phyloP scores from a whole-genome alignment of 176 grass and related monocot species.

The Raddia distichophylla region DNA sequence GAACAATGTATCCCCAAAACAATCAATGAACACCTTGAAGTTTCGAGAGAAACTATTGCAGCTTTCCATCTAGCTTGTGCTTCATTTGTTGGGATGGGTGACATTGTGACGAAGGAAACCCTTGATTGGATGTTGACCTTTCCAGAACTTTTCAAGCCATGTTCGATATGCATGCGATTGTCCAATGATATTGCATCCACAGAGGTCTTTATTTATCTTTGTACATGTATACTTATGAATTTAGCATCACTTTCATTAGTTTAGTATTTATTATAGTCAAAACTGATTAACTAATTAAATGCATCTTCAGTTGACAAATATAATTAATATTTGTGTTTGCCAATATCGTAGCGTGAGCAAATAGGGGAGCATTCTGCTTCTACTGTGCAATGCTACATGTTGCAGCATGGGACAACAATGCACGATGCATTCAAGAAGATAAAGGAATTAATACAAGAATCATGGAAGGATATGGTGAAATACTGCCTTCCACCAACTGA shows the following conservation, averaged over 20 bases:
- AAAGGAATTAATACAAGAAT: conserved; percentile 25
- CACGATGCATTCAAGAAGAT: conserved; percentile 33
- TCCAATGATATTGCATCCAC: conserved; percentile 42
- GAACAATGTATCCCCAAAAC: conserved; percentile 30
- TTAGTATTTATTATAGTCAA: too few species aligned
- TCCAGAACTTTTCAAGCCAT: conserved; percentile 24
- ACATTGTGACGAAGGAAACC: conserved; percentile 19
- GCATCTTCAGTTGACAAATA: too few species aligned
- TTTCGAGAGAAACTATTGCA: neutral
- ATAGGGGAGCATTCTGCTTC: conserved; percentile 19
- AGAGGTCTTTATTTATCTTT: neutral
- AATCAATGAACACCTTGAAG: conserved; percentile 33
- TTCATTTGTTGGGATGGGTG: conserved; percentile 43
- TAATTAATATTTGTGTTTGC: neutral
- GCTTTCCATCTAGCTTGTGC: neutral
- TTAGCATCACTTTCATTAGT: too few species aligned
- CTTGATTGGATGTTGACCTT: conserved; percentile 33
- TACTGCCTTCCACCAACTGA: neutral
- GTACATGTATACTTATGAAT: neutral
- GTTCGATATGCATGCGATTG: neutral
- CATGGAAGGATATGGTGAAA: conserved; percentile 42
- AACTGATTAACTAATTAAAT: too few species aligned
- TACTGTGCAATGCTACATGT: conserved; percentile 46
- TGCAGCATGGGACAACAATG: conserved; percentile 22
- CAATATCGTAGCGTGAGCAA: conserved; percentile 37